A percentile compares a stretch with the other conserved stretches of the same genome.
Conservation (phyloP, 495 filamentous ascomycete genomes). For the Penicillium soppii region DNA sequence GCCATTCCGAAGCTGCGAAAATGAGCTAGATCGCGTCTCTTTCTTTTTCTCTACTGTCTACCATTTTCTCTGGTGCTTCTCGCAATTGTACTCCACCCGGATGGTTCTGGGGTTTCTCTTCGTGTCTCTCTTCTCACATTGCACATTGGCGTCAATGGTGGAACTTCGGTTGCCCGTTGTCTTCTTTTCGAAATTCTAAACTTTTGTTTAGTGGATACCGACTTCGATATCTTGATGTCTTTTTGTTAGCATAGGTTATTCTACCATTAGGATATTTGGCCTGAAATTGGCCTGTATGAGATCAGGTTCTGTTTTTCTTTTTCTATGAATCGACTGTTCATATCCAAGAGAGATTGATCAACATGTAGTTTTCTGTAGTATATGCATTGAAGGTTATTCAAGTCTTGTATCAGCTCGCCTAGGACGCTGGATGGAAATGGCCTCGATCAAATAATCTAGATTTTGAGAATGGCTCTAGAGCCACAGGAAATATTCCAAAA, state of each 20-base stretch:
- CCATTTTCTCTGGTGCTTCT: conserved; percentile 8
- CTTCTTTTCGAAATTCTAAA: neutral
- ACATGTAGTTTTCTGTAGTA: neutral
- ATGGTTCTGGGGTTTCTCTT: conserved; percentile 1
- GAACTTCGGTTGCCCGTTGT: neutral
- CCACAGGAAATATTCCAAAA: neutral
- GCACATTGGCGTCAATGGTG: conserved; percentile 17
- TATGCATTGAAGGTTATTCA: too few species aligned
- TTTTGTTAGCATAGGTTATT: conserved; percentile 2
- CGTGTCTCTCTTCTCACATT: conserved; percentile 6
- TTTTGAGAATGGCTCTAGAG: too few species aligned
- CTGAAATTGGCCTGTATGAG: conserved; percentile 1
- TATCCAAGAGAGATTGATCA: neutral
- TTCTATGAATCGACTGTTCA: neutral
- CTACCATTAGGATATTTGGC: conserved; percentile 7
- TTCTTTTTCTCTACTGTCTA: conserved; percentile 14
- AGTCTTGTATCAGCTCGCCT: too few species aligned
- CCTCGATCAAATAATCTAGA: too few species aligned
- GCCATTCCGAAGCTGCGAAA: neutral
- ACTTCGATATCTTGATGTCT: conserved; percentile 9
- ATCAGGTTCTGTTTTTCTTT: conserved; percentile 1
- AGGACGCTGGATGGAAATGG: too few species aligned
- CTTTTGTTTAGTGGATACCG: conserved; percentile 3
- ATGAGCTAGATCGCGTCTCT: conserved; percentile 15
- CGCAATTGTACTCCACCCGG: conserved; percentile 6